Percentiles rank a stretch among this genome's conserved stretches.
phyloP scores from a whole-genome alignment of 331 rosid genomes.

The Quercus lobata region DNA sequence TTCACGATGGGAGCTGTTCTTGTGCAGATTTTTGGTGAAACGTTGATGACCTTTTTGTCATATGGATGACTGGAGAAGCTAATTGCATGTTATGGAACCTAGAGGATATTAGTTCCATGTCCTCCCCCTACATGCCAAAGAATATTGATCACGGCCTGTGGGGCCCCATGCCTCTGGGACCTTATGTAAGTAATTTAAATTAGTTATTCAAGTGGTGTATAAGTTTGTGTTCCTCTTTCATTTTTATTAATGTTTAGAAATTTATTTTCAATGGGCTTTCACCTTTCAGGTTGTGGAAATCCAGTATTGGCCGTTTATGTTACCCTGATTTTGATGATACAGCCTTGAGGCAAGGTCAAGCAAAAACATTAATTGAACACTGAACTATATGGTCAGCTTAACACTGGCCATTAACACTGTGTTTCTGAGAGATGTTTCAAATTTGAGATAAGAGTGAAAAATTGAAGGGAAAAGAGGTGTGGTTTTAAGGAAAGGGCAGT shows the following conservation, averaged over 20 bases:
- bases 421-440: not conserved
- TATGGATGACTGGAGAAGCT: not conserved
- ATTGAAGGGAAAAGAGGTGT: slow-evolving; percentile 56
- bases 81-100: not conserved
- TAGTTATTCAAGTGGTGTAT: not conserved
- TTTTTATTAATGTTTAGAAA: not conserved
- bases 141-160: not conserved
- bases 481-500: slow-evolving; percentile 67
- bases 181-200: not conserved
- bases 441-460: not conserved
- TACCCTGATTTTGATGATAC: not conserved
- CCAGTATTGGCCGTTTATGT: not conserved
- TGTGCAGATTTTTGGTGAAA: slow-evolving; percentile 69
- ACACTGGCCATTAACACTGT: too few species aligned
- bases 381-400: too few species aligned
- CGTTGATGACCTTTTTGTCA: not conserved
- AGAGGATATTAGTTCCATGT: not conserved
- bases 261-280: not conserved
- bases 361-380: too few species aligned
- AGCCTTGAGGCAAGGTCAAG: not conserved
- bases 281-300: not conserved
- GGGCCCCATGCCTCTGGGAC: not conserved
- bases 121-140: not conserved
- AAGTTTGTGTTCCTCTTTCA: not conserved
- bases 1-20: slow-evolving; percentile 60